phyloP scores from a whole-genome alignment of 192 early-diverging fungal species.

The Backusella sp. region DNA sequence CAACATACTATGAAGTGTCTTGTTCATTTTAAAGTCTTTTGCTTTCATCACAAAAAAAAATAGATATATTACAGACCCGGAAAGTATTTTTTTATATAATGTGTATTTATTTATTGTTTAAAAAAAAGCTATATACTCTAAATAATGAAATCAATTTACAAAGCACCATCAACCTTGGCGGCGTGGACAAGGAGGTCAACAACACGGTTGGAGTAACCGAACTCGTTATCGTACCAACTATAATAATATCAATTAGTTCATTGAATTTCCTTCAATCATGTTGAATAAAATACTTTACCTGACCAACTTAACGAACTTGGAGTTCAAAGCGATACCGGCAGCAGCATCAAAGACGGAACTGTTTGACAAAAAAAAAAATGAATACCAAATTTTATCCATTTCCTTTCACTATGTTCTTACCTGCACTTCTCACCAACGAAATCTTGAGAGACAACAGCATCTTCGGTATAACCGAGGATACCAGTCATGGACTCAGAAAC shows the following conservation, averaged over 20 bases:
- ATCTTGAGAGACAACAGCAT: slow-evolving; percentile 94
- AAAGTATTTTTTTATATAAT: background rate
- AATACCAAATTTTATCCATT: slow-evolving; percentile 17
- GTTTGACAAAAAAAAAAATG: slow-evolving; percentile 18
- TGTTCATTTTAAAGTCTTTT: no score
- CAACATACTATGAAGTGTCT: no score
- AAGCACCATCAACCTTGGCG: slow-evolving; percentile 40
- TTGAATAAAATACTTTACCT: slow-evolving; percentile 63
- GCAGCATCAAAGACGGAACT: slow-evolving; percentile 95
- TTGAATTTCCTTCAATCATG: background rate
- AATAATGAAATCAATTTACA: slow-evolving; percentile 16
- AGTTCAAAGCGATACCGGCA: slow-evolving; percentile 90
- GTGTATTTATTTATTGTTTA: background rate
- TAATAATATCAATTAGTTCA: slow-evolving; percentile 42
- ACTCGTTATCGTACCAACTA: slow-evolving; percentile 91
- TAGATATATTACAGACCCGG: no score
- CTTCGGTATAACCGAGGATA: slow-evolving; percentile 90
- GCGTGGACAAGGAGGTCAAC: slow-evolving; percentile 82
- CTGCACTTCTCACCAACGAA: slow-evolving; percentile 86
- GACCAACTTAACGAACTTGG: slow-evolving; percentile 87
- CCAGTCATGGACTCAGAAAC: slow-evolving; percentile 74
- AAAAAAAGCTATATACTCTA: slow-evolving; percentile 7
- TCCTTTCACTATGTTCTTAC: slow-evolving; percentile 26
- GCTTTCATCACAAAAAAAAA: no score
- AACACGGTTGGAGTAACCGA: slow-evolving; percentile 88